phyloP scores from a whole-genome alignment of 768 basidiomycete genomes.

The Suillus spraguei region DNA sequence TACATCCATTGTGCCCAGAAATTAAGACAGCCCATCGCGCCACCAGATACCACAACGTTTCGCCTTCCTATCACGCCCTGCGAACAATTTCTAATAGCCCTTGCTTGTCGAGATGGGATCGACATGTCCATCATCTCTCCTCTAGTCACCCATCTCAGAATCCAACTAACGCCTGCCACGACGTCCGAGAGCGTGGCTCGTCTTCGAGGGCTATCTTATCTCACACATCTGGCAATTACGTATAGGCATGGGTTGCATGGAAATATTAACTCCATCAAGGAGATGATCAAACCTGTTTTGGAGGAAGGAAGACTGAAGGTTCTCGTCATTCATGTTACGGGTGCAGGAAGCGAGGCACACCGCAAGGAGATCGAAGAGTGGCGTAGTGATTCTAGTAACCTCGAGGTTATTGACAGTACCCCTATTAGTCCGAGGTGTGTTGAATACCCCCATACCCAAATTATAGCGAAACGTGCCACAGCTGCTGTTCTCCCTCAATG shows the following conservation, averaged over 20 bases:
- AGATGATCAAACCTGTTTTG: slow-evolving; percentile 15
- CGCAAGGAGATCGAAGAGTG: slow-evolving; percentile 16
- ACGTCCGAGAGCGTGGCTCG: slow-evolving; percentile 13
- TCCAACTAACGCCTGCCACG: slow-evolving; percentile 28
- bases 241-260: slow-evolving; percentile 10
- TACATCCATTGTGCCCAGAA: slow-evolving; percentile 20
- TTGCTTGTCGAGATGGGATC: slow-evolving; percentile 39
- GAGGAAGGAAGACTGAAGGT: slow-evolving; percentile 8
- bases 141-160: slow-evolving; percentile 35
- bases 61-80: slow-evolving; percentile 16
- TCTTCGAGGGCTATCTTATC: slow-evolving; percentile 16
- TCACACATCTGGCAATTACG: slow-evolving; percentile 22
- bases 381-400: neutral
- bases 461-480: slow-evolving; percentile 1
- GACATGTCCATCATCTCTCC: slow-evolving; percentile 33
- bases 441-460: neutral
- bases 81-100: slow-evolving; percentile 38
- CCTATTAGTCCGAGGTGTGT: neutral
- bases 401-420: neutral
- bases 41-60: slow-evolving; percentile 6
- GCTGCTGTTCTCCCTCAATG: neutral
- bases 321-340: slow-evolving; percentile 17
- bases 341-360: slow-evolving; percentile 9
- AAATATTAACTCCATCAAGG: neutral
- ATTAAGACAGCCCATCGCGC: neutral